Base-by-base conservation (phyloP, 2,329 filamentous ascomycete species). In the Cercospora sojina region DNA sequence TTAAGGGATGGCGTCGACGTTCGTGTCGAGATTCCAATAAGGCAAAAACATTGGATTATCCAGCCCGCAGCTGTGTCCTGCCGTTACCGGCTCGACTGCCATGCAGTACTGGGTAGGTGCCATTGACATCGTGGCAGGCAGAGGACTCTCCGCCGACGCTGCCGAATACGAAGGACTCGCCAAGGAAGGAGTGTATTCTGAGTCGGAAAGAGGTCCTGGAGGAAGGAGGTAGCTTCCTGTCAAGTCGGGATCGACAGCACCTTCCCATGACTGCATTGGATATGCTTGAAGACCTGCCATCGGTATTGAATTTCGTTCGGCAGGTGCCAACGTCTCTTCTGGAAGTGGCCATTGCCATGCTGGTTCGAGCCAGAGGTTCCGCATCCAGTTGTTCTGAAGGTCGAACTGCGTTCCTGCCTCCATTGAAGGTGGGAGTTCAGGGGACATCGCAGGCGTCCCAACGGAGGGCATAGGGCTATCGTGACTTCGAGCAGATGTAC, bases 331-430 rank as follows among this genome's bases (percentile, higher is more conserved):
- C 0, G 10, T 16, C 7, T 8, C 41, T 20, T 62, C 29, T 8
- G 13, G 16, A 12, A 32, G 43, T 6, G 65, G 62, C 62, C 65
- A 68, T 16, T 68, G 59, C 66, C 66, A 68, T 3, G 43, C 47
- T 1, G 63, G 43, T 41, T 68, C 59, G 9, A 59, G 41, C 66
- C 66, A 68, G 1, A 61, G 53, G 27, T 13, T 58, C 3, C 59
- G 55, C 43, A 63, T 43, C 53, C 41, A 47, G 16, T 27, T 20
- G 9, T 49, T 20, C 20, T 43, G 41, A 25, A 56, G 20, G 29
- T 62, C 59, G 43, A 51, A 29, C n/a, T 29, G 43, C 3, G 23
- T n/a, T 49, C n/a, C 61, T 49, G 13, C 23, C 1, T 38, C 47
- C 29, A 49, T 16, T 43, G 25, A 29, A 49, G 23, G n/a, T 29